Percentiles rank a stretch among this genome's conserved stretches.
Conservation (phyloP, 805 yeast genomes). For the Candida vartiovaarae region DNA sequence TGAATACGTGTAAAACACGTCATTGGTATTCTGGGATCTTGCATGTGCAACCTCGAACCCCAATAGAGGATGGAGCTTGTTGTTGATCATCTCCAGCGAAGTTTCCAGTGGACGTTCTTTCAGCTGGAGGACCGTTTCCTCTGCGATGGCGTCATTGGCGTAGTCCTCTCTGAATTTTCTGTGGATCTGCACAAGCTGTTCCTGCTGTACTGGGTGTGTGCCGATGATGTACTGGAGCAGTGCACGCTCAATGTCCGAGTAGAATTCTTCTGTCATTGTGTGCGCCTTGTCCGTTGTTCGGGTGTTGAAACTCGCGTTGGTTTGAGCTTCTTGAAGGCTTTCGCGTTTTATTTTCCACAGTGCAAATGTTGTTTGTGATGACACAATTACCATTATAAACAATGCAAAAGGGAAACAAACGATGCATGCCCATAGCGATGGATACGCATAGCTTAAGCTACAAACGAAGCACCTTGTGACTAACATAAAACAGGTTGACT, state of each 20-base stretch:
- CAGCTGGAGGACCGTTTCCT: constrained; percentile 2
- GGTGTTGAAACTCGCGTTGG: background rate
- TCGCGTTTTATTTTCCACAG: no score
- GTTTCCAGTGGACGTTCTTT: constrained; percentile 11
- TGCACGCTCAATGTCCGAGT: constrained; percentile 11
- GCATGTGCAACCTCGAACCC: constrained; percentile 33
- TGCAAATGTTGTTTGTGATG: no score
- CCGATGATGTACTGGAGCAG: constrained; percentile 9
- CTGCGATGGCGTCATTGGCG: background rate
- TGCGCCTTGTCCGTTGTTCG: background rate
- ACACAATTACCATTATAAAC: no score
- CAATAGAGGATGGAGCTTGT: constrained; percentile 19
- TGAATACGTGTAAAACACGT: constrained; percentile 29
- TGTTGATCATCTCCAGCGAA: constrained; percentile 22
- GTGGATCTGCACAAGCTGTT: constrained; percentile 2
- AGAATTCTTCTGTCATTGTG: background rate
- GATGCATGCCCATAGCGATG: no score
- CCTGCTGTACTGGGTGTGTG: constrained; percentile 5
- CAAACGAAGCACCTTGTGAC: no score
- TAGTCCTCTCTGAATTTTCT: constrained; percentile 6
- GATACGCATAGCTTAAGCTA: no score
- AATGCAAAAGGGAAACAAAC: no score
- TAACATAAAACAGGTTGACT: no score
- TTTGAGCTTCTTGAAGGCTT: background rate
- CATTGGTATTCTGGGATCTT: constrained; percentile 29